Percentiles rank a stretch among this genome's conserved stretches.
These are phyloP conservation scores for Hirschioporus abietinus DNA, from an alignment of 768 basidiomycete species.

Conservation along the genomic window DNA sequence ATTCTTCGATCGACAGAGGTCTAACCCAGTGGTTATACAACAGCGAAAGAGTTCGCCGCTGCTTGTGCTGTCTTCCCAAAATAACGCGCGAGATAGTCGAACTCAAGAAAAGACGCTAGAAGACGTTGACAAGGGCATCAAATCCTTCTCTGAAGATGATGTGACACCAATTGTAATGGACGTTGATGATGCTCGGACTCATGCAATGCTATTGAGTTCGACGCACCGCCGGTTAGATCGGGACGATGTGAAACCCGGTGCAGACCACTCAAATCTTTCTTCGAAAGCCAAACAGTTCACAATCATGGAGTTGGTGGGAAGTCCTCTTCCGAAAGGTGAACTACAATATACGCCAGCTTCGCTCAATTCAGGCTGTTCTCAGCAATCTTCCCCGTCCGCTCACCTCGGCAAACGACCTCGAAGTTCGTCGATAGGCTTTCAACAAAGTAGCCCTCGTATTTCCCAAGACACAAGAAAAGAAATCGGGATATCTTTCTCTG, in stretches of 20 bases:
- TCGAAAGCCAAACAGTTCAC: neutral
- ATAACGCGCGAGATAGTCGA: neutral
- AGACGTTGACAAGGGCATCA: neutral
- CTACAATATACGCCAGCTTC: neutral
- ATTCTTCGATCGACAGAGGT: neutral
- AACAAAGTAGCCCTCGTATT: neutral
- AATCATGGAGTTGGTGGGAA: neutral
- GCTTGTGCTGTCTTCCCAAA: neutral
- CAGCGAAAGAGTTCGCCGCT: neutral
- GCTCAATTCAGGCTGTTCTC: neutral
- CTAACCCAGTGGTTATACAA: neutral
- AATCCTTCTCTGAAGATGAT: neutral
- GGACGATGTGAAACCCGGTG: neutral
- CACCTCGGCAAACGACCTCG: neutral
- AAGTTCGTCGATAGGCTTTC: neutral
- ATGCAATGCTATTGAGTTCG: neutral
- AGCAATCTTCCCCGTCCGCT: neutral
- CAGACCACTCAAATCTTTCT: neutral
- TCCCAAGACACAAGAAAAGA: neutral
- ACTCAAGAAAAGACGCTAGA: neutral
- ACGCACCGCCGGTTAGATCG: neutral
- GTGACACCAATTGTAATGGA: neutral
- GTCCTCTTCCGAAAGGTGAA: neutral
- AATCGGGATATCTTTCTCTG: neutral
- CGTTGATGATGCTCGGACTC: neutral